Conservation (phyloP, 768 basidiomycete species). For the Agaricus subrufescens region DNA sequence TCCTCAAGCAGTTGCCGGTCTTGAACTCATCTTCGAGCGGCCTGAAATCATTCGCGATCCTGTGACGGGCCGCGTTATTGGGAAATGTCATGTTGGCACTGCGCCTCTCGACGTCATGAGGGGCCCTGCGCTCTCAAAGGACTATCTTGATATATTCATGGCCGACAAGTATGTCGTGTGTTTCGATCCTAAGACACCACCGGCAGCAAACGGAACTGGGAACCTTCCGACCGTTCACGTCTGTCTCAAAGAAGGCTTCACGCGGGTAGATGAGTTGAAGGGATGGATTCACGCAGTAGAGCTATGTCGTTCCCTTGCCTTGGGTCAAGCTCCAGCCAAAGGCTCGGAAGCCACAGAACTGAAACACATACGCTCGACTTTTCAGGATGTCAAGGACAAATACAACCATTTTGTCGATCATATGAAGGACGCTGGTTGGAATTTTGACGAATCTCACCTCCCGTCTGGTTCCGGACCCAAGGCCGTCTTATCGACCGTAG, state of each 20-base stretch:
- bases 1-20: slow-evolving; percentile 5
- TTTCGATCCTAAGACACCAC: slow-evolving; percentile 28
- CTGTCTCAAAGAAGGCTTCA: slow-evolving; percentile 47
- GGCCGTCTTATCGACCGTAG: not conserved
- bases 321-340: not conserved
- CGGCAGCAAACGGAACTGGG: not conserved
- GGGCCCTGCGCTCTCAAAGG: slow-evolving; percentile 18
- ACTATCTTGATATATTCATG: slow-evolving; percentile 33
- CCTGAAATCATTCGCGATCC: slow-evolving; percentile 35
- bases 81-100: slow-evolving; percentile 47
- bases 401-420: not conserved
- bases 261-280: slow-evolving; percentile 43
- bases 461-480: slow-evolving; percentile 6
- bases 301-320: slow-evolving; percentile 1
- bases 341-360: not conserved
- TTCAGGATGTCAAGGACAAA: not conserved
- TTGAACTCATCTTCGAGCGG: slow-evolving; percentile 22
- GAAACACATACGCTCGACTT: not conserved
- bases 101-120: slow-evolving; percentile 32
- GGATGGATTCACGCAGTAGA: slow-evolving; percentile 46
- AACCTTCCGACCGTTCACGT: slow-evolving; percentile 31
- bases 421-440: slow-evolving; percentile 2
- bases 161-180: slow-evolving; percentile 50
- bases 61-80: slow-evolving; percentile 28
- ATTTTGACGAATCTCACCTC: not conserved